phyloP scores from a whole-genome alignment of 306 rosid genomes.

The Delonix regia region DNA sequence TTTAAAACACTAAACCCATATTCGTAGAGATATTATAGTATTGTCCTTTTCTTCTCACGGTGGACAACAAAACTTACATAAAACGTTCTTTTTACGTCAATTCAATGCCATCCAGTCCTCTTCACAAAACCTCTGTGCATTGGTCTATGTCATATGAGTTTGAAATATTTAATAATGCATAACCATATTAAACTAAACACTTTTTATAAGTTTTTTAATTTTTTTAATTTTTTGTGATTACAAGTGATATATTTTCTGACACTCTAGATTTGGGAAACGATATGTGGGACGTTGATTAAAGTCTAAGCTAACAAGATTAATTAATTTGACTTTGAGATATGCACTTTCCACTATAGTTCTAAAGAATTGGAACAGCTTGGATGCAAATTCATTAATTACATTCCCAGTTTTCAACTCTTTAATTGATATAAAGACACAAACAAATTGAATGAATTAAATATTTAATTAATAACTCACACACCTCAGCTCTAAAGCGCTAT shows the following conservation, averaged over 20 bases:
- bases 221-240: not conserved
- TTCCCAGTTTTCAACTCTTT: constrained; percentile 37
- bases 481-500: not conserved
- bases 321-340: not conserved
- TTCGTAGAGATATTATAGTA: too few relatives aligned
- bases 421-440: constrained; percentile 42
- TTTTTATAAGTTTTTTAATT: not conserved
- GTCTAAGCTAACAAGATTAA: not conserved
- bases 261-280: not conserved
- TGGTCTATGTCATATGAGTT: not conserved
- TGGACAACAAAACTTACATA: not conserved
- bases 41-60: not conserved
- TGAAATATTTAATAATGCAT: not conserved
- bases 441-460: constrained; percentile 25
- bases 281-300: not conserved
- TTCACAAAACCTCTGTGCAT: not conserved
- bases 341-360: constrained; percentile 5
- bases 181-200: too few relatives aligned
- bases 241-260: not conserved
- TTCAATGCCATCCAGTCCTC: not conserved
- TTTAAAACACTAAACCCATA: too few relatives aligned
- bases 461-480: not conserved
- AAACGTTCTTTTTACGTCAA: not conserved
- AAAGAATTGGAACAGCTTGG: constrained; percentile 43
- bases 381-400: constrained; percentile 61